Percentiles rank a stretch among this genome's conserved stretches.
Conservation (phyloP, 176 grass and related monocot species). For the Rhynchospora pubera region DNA sequence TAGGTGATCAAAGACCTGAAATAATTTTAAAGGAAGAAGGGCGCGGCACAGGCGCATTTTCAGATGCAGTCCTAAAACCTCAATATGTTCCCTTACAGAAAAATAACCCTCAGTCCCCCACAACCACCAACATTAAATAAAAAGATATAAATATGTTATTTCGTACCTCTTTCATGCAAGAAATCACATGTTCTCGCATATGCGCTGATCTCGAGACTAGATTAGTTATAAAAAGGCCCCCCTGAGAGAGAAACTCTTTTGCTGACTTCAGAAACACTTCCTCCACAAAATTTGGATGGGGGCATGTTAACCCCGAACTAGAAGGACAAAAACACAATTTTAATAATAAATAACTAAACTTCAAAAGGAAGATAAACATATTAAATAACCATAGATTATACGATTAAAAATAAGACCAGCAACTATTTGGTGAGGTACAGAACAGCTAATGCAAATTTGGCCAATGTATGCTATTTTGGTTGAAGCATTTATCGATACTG, state of each 20-base stretch:
- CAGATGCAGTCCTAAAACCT: background rate
- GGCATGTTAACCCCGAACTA: constrained; percentile 86
- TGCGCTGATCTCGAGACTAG: constrained; percentile 61
- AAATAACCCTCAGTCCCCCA: too few relatives aligned
- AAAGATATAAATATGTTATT: background rate
- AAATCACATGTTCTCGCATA: constrained; percentile 55
- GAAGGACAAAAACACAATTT: constrained; percentile 12
- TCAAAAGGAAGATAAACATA: constrained; percentile 1
- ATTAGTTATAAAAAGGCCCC: constrained; percentile 77
- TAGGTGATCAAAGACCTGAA: constrained; percentile 60
- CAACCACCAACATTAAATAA: background rate
- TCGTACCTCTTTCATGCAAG: constrained; percentile 57
- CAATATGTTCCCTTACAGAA: too few relatives aligned
- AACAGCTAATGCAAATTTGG: background rate
- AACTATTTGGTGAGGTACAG: background rate
- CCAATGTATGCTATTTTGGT: background rate
- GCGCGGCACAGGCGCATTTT: background rate
- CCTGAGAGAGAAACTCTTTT: constrained; percentile 53
- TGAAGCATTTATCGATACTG: background rate
- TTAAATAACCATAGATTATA: background rate
- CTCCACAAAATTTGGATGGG: constrained; percentile 65
- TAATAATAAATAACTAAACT: constrained; percentile 1
- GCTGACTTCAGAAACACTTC: constrained; percentile 62
- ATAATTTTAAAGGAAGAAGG: background rate
- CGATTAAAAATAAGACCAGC: background rate